Evolutionary conservation across 163 green algal species (phyloP).

Genomic region (Prototheca cutis): DNA sequence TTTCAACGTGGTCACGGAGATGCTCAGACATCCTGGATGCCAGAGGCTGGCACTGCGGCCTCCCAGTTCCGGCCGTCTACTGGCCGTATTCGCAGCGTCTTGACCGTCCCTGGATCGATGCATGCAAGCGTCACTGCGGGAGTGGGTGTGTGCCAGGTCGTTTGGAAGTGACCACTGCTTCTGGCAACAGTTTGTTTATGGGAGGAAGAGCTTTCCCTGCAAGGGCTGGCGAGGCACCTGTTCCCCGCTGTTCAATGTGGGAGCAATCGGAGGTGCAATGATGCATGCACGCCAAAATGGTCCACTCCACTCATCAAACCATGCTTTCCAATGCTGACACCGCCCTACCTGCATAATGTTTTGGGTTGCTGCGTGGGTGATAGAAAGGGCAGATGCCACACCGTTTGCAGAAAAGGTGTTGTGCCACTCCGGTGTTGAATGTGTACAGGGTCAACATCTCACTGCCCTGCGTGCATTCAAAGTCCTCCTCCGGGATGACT

Average conservation of each 20-base stretch:
- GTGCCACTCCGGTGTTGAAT: slow-evolving; percentile 17
- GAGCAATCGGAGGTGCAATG: background rate
- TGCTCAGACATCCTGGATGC: background rate
- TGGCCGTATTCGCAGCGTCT: background rate
- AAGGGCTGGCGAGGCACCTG: too few relatives aligned
- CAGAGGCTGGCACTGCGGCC: background rate
- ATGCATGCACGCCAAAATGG: background rate
- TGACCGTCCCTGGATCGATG: background rate
- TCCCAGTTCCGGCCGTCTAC: slow-evolving; percentile 5
- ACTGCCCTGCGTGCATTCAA: slow-evolving; percentile 2
- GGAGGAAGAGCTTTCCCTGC: too few relatives aligned
- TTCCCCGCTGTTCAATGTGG: background rate
- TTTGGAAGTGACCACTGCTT: too few relatives aligned
- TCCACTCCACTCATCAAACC: background rate
- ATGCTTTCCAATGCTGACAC: background rate
- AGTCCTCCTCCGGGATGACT: slow-evolving; percentile 11
- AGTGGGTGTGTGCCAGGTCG: too few relatives aligned
- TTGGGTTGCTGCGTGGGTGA: slow-evolving; percentile 17
- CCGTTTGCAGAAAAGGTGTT: slow-evolving; percentile 18
- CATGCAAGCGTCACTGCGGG: slow-evolving; percentile 1
- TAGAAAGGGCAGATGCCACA: slow-evolving; percentile 23
- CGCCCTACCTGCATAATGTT: slow-evolving; percentile 5
- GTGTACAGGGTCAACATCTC: slow-evolving; percentile 11
- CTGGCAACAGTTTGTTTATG: too few relatives aligned
- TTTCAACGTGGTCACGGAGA: too few relatives aligned